These are phyloP conservation scores for Diaporthe capsici DNA, from an alignment of 2,329 filamentous ascomycete species.

Conservation along the genomic window DNA sequence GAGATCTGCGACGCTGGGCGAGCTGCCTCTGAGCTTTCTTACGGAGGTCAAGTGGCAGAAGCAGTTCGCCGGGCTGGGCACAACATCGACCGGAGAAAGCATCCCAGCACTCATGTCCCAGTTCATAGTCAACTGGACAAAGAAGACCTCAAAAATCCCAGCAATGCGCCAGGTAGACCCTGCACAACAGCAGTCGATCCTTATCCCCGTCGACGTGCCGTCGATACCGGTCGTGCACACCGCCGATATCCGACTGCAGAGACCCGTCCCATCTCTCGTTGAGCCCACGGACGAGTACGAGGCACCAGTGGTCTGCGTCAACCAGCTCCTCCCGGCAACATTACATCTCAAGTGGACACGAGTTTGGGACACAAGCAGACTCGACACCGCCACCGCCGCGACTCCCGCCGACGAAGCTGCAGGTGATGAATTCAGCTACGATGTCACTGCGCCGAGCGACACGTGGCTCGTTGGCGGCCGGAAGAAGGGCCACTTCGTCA, in stretches of 20 bases:
- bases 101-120: constrained; percentile 49
- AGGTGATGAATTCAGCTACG: constrained; percentile 80
- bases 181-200: constrained; percentile 72
- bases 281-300: constrained; percentile 46
- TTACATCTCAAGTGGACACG: constrained; percentile 75
- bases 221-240: constrained; percentile 87
- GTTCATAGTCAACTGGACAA: constrained; percentile 57
- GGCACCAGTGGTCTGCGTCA: constrained; percentile 67
- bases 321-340: constrained; percentile 75
- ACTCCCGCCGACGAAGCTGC: constrained; percentile 59
- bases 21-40: constrained; percentile 65
- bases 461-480: constrained; percentile 89
- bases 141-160: constrained; percentile 50
- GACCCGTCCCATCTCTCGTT: constrained; percentile 49
- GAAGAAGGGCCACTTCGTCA: constrained; percentile 82
- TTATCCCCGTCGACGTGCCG: constrained; percentile 92
- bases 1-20: constrained; percentile 66
- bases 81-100: constrained; percentile 43
- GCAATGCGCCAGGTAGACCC: constrained; percentile 50
- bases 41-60: constrained; percentile 61
- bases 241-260: constrained; percentile 73
- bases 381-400: constrained; percentile 49
- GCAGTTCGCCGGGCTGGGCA: constrained; percentile 65
- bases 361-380: constrained; percentile 68
- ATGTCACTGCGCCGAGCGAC: constrained; percentile 80